Evolutionary conservation across 805 yeast genomes (phyloP).

Genomic region (Candida cerambycidarum): DNA sequence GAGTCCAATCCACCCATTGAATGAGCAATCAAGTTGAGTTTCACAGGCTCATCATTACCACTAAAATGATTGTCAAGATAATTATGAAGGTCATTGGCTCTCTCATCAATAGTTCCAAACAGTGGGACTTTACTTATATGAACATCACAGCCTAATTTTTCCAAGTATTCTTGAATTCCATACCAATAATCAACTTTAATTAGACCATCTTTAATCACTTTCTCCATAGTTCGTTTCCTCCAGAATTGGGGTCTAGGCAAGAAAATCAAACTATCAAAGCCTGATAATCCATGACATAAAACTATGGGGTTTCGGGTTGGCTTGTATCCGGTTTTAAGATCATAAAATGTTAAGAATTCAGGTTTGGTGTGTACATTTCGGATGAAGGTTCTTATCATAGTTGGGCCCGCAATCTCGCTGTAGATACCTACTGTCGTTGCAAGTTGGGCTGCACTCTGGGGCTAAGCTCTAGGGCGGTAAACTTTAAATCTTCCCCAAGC

Average conservation of each 20-base stretch:
- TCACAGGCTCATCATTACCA: conserved; percentile 27
- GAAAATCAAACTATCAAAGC: conserved; percentile 57
- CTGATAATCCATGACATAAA: conserved; percentile 84
- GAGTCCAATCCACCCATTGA: conserved; percentile 95
- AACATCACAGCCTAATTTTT: conserved; percentile 63
- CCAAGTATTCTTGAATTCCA: conserved; percentile 67
- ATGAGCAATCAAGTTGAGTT: conserved; percentile 78
- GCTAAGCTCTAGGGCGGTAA: no score
- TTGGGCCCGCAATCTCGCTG: no score
- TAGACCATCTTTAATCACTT: conserved; percentile 23
- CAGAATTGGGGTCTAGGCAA: conserved; percentile 18
- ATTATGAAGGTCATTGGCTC: conserved; percentile 59
- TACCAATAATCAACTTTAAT: conserved; percentile 72
- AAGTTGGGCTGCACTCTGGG: no score
- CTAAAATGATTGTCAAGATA: conserved; percentile 42
- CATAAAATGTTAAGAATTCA: conserved; percentile 1
- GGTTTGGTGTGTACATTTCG: neutral
- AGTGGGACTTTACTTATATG: conserved; percentile 79
- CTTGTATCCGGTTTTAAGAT: conserved; percentile 31
- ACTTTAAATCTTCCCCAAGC: no score
- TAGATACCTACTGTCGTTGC: no score
- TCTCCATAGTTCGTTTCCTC: conserved; percentile 10
- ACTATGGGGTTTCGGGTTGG: conserved; percentile 75
- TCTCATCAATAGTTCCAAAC: conserved; percentile 67
- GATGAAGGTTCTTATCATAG: neutral